Evolutionary conservation across 192 early-diverging fungal genomes (phyloP).

Genomic region (Mortierella claussenii): DNA sequence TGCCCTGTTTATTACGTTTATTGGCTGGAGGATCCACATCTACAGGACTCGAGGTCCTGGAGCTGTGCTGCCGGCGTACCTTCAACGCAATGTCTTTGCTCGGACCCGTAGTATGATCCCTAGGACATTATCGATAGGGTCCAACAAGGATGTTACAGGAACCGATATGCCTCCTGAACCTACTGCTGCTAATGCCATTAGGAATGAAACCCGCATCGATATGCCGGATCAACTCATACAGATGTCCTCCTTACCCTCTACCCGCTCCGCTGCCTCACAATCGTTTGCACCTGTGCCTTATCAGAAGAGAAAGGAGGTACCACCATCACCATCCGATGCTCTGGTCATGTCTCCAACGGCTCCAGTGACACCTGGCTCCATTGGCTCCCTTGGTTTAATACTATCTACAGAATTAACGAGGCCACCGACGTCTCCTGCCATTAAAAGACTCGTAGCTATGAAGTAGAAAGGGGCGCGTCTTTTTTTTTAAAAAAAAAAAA

Average conservation of each 20-base stretch:
- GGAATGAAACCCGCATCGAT: slow-evolving; percentile 25
- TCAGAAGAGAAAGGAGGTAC: neutral
- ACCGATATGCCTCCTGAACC: neutral
- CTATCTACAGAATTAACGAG: neutral
- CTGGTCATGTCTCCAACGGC: no score
- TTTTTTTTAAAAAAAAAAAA: no score
- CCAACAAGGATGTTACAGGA: slow-evolving; percentile 1
- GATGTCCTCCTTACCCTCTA: slow-evolving; percentile 8
- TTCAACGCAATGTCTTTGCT: slow-evolving; percentile 41
- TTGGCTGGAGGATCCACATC: slow-evolving; percentile 30
- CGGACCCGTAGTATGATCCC: slow-evolving; percentile 31
- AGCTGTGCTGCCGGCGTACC: slow-evolving; percentile 18
- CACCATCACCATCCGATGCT: no score
- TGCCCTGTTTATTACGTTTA: slow-evolving; percentile 5
- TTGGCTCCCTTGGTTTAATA: neutral
- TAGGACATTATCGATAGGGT: slow-evolving; percentile 14
- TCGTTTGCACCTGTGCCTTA: slow-evolving; percentile 4
- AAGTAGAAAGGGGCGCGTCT: no score
- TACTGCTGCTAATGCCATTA: neutral
- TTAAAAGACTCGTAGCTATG: slow-evolving; percentile 29
- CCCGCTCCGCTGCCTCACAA: neutral
- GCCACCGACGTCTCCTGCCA: slow-evolving; percentile 17
- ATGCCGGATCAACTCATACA: slow-evolving; percentile 8
- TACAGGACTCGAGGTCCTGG: slow-evolving; percentile 35
- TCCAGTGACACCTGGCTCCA: slow-evolving; percentile 4